Evolutionary conservation across 257 asterid genomes (phyloP).

Genomic region (Penstemon eatonii): DNA sequence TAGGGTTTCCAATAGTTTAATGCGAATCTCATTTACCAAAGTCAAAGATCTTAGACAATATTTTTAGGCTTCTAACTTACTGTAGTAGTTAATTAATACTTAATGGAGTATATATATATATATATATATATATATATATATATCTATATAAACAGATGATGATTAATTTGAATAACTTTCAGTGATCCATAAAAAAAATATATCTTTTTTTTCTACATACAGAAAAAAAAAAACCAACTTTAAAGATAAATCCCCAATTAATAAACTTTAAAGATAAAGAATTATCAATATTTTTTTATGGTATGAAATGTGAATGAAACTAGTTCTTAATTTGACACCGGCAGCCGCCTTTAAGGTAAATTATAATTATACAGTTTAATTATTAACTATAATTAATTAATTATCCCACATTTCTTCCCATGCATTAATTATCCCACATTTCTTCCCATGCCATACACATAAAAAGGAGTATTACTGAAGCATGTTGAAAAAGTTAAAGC

Average conservation of each 20-base stretch:
- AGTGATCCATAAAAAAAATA: too few species aligned
- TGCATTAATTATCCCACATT: too few species aligned
- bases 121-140: too few species aligned
- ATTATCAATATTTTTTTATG: not conserved
- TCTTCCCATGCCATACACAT: not conserved
- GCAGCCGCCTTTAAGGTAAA: constrained; percentile 22
- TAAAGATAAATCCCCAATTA: not conserved
- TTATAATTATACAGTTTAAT: constrained; percentile 3
- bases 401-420: not conserved
- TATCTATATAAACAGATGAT: too few species aligned
- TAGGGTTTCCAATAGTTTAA: constrained; percentile 19
- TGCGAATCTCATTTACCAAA: constrained; percentile 17
- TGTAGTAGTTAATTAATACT: not conserved
- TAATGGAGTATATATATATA: too few species aligned
- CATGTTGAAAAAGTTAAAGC: constrained; percentile 34
- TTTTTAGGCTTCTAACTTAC: not conserved
- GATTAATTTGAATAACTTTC: too few species aligned
- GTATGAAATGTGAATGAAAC: not conserved
- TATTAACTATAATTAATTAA: constrained; percentile 13
- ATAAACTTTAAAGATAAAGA: not conserved
- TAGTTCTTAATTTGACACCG: constrained; percentile 3
- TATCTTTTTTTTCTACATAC: too few species aligned
- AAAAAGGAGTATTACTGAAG: not conserved
- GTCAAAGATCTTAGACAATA: constrained; percentile 27
- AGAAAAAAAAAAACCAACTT: too few species aligned